phyloP scores from a whole-genome alignment of 2,329 filamentous ascomycete species.

The Talaromyces albobiverticillius region DNA sequence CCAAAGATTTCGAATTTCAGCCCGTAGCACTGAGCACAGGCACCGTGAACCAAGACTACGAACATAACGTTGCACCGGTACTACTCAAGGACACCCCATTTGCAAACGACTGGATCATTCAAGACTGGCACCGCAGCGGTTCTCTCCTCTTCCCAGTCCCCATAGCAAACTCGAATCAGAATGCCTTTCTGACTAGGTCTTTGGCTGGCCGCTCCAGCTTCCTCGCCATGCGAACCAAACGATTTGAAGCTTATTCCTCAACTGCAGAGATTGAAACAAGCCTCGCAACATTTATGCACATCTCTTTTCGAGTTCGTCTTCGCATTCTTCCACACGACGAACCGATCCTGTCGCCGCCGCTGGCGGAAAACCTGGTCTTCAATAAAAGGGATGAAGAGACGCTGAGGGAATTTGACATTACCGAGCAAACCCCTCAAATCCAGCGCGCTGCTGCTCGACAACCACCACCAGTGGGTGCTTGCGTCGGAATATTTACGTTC shows the following conservation, averaged over 20 bases:
- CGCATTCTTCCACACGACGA: conserved; percentile 35
- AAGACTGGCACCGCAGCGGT: conserved; percentile 45
- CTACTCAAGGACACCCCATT: conserved; percentile 33
- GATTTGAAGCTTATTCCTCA: conserved; percentile 43
- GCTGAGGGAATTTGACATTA: background rate
- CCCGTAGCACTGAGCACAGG: conserved; percentile 15
- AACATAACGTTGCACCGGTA: conserved; percentile 20
- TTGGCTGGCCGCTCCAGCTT: conserved; percentile 32
- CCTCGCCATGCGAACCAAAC: conserved; percentile 47
- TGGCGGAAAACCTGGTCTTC: background rate
- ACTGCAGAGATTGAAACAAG: conserved; percentile 49
- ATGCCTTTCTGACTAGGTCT: conserved; percentile 43
- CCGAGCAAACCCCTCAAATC: conserved; percentile 7
- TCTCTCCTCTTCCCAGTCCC: conserved; percentile 36
- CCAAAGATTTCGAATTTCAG: conserved; percentile 23
- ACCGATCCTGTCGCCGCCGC: conserved; percentile 14
- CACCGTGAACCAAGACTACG: conserved; percentile 7
- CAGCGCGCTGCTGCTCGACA: conserved; percentile 6
- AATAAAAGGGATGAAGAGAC: background rate
- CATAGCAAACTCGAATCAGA: conserved; percentile 47
- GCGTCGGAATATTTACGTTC: conserved; percentile 53
- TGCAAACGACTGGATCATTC: conserved; percentile 39
- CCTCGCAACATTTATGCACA: conserved; percentile 44
- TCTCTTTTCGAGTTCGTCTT: conserved; percentile 48
- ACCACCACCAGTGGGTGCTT: conserved; percentile 44